Percentiles rank a stretch among this genome's conserved stretches.
Evolutionary conservation across 1,139 yeast genomes (phyloP).

Genomic region (Yamadazyma membranifaciens): DNA sequence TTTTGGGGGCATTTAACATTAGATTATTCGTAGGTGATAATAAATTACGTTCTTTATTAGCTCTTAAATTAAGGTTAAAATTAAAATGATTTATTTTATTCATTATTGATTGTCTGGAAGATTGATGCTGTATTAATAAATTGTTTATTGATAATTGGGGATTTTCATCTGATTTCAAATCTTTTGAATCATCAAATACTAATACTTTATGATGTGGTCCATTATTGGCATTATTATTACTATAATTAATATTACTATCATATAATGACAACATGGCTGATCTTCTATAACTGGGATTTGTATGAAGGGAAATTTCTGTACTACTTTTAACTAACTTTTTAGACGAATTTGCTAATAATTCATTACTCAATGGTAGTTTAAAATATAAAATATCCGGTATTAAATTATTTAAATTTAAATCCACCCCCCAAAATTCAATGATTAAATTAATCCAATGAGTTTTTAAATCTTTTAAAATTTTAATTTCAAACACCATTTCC

Average conservation of each 20-base stretch:
- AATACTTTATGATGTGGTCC: slow-evolving; percentile 27
- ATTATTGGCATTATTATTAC: slow-evolving; percentile 15
- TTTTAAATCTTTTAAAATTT: slow-evolving; percentile 45
- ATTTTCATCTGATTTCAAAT: slow-evolving; percentile 24
- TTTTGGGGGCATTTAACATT: background rate
- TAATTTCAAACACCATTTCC: slow-evolving; percentile 34
- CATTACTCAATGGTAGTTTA: slow-evolving; percentile 29
- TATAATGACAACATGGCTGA: slow-evolving; percentile 56
- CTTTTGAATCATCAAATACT: slow-evolving; percentile 29
- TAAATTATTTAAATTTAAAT: slow-evolving; percentile 24
- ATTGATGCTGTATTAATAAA: slow-evolving; percentile 38
- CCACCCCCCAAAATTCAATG: slow-evolving; percentile 33
- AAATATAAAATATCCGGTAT: slow-evolving; percentile 20
- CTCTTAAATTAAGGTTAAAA: slow-evolving; percentile 3
- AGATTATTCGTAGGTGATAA: slow-evolving; percentile 1
- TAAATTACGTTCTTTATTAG: slow-evolving; percentile 3
- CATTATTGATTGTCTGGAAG: slow-evolving; percentile 38
- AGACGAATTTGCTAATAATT: slow-evolving; percentile 16
- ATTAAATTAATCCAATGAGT: slow-evolving; percentile 39
- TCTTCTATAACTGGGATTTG: slow-evolving; percentile 53
- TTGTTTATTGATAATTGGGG: slow-evolving; percentile 43
- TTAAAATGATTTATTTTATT: slow-evolving; percentile 28
- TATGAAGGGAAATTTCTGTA: slow-evolving; percentile 42
- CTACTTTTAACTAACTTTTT: slow-evolving; percentile 30
- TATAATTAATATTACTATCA: slow-evolving; percentile 28